Evolutionary conservation across 2,329 filamentous ascomycete species (phyloP), one percentile per base, ranked within the genome.

Genomic region (Microsporum audouinii): DNA sequence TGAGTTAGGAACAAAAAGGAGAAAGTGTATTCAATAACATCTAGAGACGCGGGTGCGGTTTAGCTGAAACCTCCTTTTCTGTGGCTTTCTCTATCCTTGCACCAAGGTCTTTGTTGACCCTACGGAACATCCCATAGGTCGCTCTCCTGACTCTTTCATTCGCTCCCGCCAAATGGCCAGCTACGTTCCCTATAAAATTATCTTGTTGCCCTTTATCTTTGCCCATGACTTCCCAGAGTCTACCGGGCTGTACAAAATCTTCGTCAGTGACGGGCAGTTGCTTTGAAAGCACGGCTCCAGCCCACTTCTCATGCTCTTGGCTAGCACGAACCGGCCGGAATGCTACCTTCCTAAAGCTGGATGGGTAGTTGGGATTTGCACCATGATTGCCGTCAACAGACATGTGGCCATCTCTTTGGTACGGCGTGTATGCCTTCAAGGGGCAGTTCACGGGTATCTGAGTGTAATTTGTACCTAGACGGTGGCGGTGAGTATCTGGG

Each of bases 341-440:
- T 12, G 66, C 66, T 61, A 76, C 59, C 3, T 68, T 66, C 5
- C 72, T 72, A 69, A 75, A 75, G 49, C 68, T 74, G 27, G 74
- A 75, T 12, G 72, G 76, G 69, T 84, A 85, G 66, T 80, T 79
- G 12, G 82, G 80, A 63, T 83, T 79, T 2, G 79, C 75, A 59
- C 83, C 82, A 67, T 85, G 82, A 73, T 89, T 87, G 69, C 84
- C 78, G 61, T 81, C 78, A 67, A 84, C 83, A 0, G 84, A 82
- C 86, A 89, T 90, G 62, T 72, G 70, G 14, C 88, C 88, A 68
- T 90, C 87, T 63, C 88, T 83, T 71, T 89, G 86, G 78, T 84
- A 88, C 65, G 87, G 79, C 78, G 82, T 79, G 74, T 76, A 77
- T 77, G 75, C 68, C 76, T 72, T 76, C 65, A 78, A 62, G 60